A percentile compares a stretch with the other conserved stretches of the same genome.
Conservation (phyloP, 805 yeast genomes). For the Pichia insulana region DNA sequence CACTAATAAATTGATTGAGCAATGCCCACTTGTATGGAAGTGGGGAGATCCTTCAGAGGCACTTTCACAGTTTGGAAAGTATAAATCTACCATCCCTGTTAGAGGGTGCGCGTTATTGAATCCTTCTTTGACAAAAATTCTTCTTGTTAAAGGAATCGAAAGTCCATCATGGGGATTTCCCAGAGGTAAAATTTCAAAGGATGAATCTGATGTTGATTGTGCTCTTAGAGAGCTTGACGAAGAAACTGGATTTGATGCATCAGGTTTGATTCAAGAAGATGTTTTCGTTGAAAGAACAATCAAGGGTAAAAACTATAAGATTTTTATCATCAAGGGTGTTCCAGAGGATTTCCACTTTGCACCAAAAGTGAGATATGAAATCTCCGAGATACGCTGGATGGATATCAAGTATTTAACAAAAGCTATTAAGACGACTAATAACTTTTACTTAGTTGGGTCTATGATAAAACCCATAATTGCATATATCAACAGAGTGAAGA, state of each 20-base stretch:
- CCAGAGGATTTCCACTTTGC: conserved; percentile 68
- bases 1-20: conserved; percentile 54
- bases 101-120: conserved; percentile 91
- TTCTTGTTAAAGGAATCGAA: conserved; percentile 80
- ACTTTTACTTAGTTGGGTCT: conserved; percentile 39
- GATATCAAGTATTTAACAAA: conserved; percentile 41
- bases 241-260: conserved; percentile 86
- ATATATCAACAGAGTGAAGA: conserved; percentile 50
- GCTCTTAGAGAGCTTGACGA: conserved; percentile 88
- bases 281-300: conserved; percentile 77
- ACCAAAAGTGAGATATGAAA: conserved; percentile 85
- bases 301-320: conserved; percentile 75
- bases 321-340: conserved; percentile 67
- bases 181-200: conserved; percentile 91
- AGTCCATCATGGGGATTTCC: conserved; percentile 89
- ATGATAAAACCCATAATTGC: conserved; percentile 42
- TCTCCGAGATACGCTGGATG: conserved; percentile 73
- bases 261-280: conserved; percentile 55
- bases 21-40: conserved; percentile 71
- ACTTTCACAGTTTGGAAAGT: conserved; percentile 66
- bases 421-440: conserved; percentile 24
- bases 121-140: conserved; percentile 53
- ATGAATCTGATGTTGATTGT: conserved; percentile 80
- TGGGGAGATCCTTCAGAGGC: conserved; percentile 84
- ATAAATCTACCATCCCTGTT: conserved; percentile 88